Base-by-base conservation (phyloP, 768 basidiomycete species). In the Coprinellus micaceus region DNA sequence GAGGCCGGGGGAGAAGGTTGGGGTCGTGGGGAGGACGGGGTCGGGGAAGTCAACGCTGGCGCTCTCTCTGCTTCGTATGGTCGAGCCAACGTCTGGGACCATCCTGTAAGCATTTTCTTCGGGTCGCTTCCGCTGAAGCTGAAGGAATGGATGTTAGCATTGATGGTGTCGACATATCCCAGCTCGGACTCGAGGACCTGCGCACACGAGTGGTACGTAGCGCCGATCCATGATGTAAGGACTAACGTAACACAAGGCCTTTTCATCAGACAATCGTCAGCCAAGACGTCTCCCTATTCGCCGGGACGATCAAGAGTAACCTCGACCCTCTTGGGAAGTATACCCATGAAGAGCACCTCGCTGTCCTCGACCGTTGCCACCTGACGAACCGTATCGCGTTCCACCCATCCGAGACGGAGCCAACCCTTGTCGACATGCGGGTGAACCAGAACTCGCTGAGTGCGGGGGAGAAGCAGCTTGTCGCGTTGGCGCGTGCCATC, bases 401-500 rank as follows among this genome's bases (percentile, higher is more conserved):
- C 53, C 66, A 67, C 17, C 61, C 70, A 9, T 69, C 67, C 5
- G 52, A 56, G 15, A 67, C 68, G 12, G 71, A 74, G 49, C 61
- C 71, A 1, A 71, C 71, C 9, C 53, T 73, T 17, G 73, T 92
- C 13, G 82, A 88, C 56, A 82, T 85, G 69, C 74, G 79, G 0
- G 83, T 92, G 26, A 83, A 80, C 53, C 81, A 82, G 22, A 85
- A 83, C 17, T 83, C 84, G 50, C 71, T 91, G 61, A 83, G 85
- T 51, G 88, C 88, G 13, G 90, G 91, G 36, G 89, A 93, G 66
- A 77, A 89, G 45, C 92, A 94, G 60, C 73, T 89, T 1, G 75
- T 88, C 10, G 84, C 87, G 0, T 70, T 89, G 52, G 83, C 86
- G 19, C 79, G 87, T n/a, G 87, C 87, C 0, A 78, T 87, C 37